Evolutionary conservation across 2,329 filamentous ascomycete genomes (phyloP), one percentile per base, ranked within the genome.

Genomic region (Colletotrichum sp.): DNA sequence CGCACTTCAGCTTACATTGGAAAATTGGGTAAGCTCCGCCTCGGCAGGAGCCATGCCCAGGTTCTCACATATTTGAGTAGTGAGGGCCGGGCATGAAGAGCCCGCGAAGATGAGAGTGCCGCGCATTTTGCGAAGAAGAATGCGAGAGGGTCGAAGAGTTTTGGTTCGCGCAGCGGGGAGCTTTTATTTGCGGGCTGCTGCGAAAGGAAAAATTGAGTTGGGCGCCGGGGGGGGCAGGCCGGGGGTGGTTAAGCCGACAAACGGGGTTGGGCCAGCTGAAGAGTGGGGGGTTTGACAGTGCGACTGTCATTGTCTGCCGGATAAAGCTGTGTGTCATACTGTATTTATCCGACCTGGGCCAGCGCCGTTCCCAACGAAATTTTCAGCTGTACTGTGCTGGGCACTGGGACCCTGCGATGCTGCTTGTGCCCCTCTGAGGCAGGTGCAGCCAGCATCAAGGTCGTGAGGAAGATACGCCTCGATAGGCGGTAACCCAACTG

Each of bases 21-120:
- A 91, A 85, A 93, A 93, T 83, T 93, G 91, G 73, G 90, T 90
- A 78, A 93, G 87, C 85, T 93, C 91, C 78, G 91, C 90, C 75
- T 89, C 86, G 76, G 91, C 91, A 78, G 91, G 87, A 76, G 86
- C 84, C 90, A 92, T 93, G 79, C 91, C 91, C 82, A 93, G 83
- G 79, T 92, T 93, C 83, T 90, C 89, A 83, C 91, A 93, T 87
- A 93, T 93, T 79, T 92, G 90, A 72, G 84, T 86, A 21, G 91
- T 91, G 80, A 93, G 89, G 74, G 85, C 87, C 75, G 91, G 91
- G 86, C 91, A 93, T 67, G 91, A 93, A 75, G 90, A 91, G 85
- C 91, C 91, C 79, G 91, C 88, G 81, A 93, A 93, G 78, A 93
- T 91, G 79, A 93, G 86, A 69, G 91, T 93, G 81, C 91, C 91